Evolutionary conservation across 345 rosid species (phyloP), one percentile per base, ranked within the genome.

Genomic region (Chamaenerion angustifolium): DNA sequence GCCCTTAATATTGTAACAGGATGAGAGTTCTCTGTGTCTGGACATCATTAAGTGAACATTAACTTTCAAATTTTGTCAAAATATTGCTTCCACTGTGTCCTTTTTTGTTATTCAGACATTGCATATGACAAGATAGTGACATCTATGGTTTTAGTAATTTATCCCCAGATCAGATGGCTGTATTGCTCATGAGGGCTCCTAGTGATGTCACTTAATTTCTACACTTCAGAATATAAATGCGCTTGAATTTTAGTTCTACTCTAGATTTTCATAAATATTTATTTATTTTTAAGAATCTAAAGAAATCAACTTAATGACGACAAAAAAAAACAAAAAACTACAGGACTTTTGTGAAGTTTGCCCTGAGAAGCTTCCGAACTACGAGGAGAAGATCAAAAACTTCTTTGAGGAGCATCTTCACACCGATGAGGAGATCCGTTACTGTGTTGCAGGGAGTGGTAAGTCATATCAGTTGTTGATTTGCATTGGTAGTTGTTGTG

Each of bases 351-450:
- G 83, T 45, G 96, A 87, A 74, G 90, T 84, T 59, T 87, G 85
- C 75, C 88, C 98, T 0, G 89, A 78, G 67, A 84, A 87, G 72
- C 81, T 84, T 21, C 90, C 76, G 52, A 82, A 88, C 56, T 92
- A 88, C 56, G 99, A 88, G 49, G 81, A 63, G 49, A 92, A 88
- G 69, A 87, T 92, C 0, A 92, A 88, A 57, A 71, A 68, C 61
- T 85, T 93, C 62, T 93, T 80, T 46, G 94, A 92, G 59, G 95
- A 92, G 49, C 99, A 88, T 75, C 72, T 92, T 47, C 99, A 85
- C 68, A 92, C 96, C 21, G 96, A 92, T 70, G 96, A 92, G 59
- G 99, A 88, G 88, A 92, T 88, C 55, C 88, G 94, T 54, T 79
- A 92, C 52, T 75, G 76, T 61, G 80, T 92, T 58, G 94, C 71